Conservation (phyloP, 306 rosid genomes). For the Medicago arabica region DNA sequence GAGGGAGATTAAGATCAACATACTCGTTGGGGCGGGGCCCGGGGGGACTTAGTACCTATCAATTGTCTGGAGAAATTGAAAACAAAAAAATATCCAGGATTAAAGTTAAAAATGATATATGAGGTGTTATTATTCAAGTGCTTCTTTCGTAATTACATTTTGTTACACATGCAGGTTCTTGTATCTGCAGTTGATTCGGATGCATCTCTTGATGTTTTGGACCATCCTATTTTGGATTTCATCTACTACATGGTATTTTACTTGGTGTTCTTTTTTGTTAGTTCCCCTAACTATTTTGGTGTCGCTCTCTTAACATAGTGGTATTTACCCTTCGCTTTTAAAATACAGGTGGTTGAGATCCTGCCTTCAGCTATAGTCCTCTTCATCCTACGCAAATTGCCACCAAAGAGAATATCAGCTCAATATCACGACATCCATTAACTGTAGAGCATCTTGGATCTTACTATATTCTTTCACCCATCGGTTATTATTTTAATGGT, state of each 20-base stretch:
- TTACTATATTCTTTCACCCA: constrained; percentile 41
- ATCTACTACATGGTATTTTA: constrained; percentile 79
- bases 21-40: background rate
- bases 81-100: constrained; percentile 1
- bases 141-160: constrained; percentile 28
- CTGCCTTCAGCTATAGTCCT: constrained; percentile 94
- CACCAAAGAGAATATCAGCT: constrained; percentile 92
- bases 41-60: background rate
- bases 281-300: background rate
- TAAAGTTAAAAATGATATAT: constrained; percentile 23
- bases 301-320: constrained; percentile 15
- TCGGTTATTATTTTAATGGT: constrained; percentile 30
- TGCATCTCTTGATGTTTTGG: constrained; percentile 83
- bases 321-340: constrained; percentile 29
- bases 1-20: constrained; percentile 12
- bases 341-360: constrained; percentile 83
- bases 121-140: constrained; percentile 28
- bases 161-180: constrained; percentile 60
- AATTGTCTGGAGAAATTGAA: background rate
- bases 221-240: constrained; percentile 60
- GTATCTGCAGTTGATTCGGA: constrained; percentile 77
- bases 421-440: constrained; percentile 84
- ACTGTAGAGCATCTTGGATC: constrained; percentile 45
- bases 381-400: constrained; percentile 88
- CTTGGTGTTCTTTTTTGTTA: constrained; percentile 32